These are phyloP conservation scores for Rosa persica DNA, from an alignment of 306 rosid genomes.

Conservation along the genomic window DNA sequence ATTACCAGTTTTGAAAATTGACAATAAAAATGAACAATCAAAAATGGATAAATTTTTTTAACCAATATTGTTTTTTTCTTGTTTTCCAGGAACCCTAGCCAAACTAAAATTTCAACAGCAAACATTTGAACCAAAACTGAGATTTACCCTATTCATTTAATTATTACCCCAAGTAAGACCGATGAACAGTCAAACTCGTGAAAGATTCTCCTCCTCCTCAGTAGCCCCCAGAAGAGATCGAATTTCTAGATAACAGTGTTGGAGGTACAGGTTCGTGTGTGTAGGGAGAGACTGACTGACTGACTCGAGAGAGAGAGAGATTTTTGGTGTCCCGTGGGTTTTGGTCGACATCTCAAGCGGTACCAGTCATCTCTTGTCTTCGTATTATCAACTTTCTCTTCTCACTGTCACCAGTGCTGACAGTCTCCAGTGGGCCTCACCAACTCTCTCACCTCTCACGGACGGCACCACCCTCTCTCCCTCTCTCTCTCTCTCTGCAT, in stretches of 20 bases:
- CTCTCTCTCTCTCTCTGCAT: slow-evolving; percentile 8
- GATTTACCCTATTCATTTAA: not conserved
- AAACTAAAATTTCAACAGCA: not conserved
- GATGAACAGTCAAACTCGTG: not conserved
- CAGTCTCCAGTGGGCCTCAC: slow-evolving; percentile 6
- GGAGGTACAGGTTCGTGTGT: not conserved
- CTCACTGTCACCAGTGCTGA: slow-evolving; percentile 11
- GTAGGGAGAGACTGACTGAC: not conserved
- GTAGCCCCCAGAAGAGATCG: slow-evolving; percentile 11
- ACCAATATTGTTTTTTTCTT: too few species aligned
- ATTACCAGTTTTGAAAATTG: too few species aligned
- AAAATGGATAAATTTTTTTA: not conserved
- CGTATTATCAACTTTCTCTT: slow-evolving; percentile 30
- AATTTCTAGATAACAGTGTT: slow-evolving; percentile 21
- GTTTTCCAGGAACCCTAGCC: not conserved
- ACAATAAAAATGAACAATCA: not conserved
- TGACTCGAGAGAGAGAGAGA: not conserved
- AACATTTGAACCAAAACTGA: not conserved
- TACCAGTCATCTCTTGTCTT: slow-evolving; percentile 43
- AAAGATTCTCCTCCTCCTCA: slow-evolving; percentile 3
- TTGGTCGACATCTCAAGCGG: slow-evolving; percentile 43
- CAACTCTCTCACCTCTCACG: slow-evolving; percentile 1
- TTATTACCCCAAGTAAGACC: not conserved
- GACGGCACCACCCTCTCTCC: slow-evolving; percentile 19
- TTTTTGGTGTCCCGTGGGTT: slow-evolving; percentile 20